Evolutionary conservation across 2,329 filamentous ascomycete species (phyloP), one percentile per base, ranked within the genome.

Genomic region (Blastomyces percursus): DNA sequence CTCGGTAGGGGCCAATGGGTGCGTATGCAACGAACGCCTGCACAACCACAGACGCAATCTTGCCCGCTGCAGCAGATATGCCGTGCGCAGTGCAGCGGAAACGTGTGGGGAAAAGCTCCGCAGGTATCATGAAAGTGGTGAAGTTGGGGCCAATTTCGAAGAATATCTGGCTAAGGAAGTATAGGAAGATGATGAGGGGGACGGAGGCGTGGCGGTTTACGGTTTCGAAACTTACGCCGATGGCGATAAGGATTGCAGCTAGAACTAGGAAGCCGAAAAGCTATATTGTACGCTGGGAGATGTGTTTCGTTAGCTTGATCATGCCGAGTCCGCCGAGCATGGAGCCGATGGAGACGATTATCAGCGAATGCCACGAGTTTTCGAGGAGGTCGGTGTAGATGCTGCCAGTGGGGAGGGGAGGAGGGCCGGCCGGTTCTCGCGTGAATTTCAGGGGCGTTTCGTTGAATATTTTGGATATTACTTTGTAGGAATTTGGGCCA

Each of bases 1-100:
- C 77, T 73, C 8, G 77, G 75, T 0, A 78, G 74, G 0, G 81
- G 77, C 32, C 85, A 81, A 21, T 81, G 82, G 16, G 86, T 78
- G 16, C 89, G 75, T 1, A 85, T 84, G 11, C 85, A 82, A 62
- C 85, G 86, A 52, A 88, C 83, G 64, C 80, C 71, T 88, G 86
- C 0, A 86, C 85, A 51, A 87, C 75, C 63, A 89, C 87, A 30
- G 86, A 86, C 6, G 86, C 86, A 2, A 88, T 74, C 67, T 89
- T 89, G 9, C 86, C 86, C 65, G 81, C 80, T 0, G 86, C 86
- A 1, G 86, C 86, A 1, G 82, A 86, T 32, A 89, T 70, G 19
- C 86, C 86, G 69, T 89, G 86, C 63, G 83, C 86, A 0, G 84
- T 84, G 59, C 80, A 84, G 50, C 85, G 80, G 67, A 86, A 86